Base-by-base conservation (phyloP, 108 stramenopile genomes). In the Fragilaria crotonensis region DNA sequence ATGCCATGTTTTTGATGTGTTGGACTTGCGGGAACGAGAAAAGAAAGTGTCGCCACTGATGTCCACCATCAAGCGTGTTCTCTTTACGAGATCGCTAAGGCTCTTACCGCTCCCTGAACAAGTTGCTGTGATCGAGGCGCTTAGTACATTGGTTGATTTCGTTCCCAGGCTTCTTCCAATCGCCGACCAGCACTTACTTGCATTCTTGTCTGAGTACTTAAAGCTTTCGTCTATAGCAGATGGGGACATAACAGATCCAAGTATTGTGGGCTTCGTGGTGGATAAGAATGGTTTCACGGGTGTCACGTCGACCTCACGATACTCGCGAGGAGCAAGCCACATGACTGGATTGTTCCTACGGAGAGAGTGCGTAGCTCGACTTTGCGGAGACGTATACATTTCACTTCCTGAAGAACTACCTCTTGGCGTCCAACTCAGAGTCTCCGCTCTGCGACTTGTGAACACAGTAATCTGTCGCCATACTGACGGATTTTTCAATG, bases 181-280 rank as follows among this genome's bases (percentile, higher is more conserved):
- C 44, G 50, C 70, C 14, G 87, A 92, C 56, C 72, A 79, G 26
- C 83, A 86, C 33, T 64, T 86, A 18, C 59, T 88, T 3, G 78
- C 80, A 17, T 87, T 92, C 47, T 57, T 88, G 9, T 84, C 87
- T 2, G 90, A 92, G 59, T 62, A 86, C 0, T 52, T 92, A 7
- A 92, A 92, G 57, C 85, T 88, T 85, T 64, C 77, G 1, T 88
- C 87, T 17, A 83, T 92, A 54, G 87, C 90, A 36, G 90, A 92
- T 60, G 90, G 90, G 17, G 90, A 89, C 62, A 86, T 92, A 76
- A 66, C 71, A 1, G 90, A 88, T 58, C 30, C 70, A 23, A 73
- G 54, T 41, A 72, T 82, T 17, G 47, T 59, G 21, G 80, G 75
- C 25, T 64, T 71, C 33, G 80, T 84, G 26, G 72, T 88, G 2